phyloP scores from a whole-genome alignment of 1,284 basidiomycete species.

The Naganishia liquefaciens region DNA sequence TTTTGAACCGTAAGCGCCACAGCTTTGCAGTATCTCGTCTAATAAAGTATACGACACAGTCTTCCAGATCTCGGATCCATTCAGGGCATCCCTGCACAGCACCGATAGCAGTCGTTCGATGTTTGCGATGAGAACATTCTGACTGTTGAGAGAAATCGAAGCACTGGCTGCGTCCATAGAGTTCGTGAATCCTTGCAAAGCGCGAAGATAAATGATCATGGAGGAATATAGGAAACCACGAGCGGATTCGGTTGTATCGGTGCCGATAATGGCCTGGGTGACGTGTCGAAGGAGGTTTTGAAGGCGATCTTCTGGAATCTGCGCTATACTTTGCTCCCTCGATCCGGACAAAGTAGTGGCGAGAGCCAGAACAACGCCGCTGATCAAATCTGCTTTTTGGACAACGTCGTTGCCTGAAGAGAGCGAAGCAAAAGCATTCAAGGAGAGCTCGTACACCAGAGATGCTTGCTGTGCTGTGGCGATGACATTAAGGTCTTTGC shows the following conservation, averaged over 20 bases:
- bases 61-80: slow-evolving; percentile 33
- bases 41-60: slow-evolving; percentile 32
- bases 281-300: slow-evolving; percentile 25
- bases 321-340: not conserved
- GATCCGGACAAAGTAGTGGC: slow-evolving; percentile 12
- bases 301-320: slow-evolving; percentile 29
- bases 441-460: slow-evolving; percentile 28
- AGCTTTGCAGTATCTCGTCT: slow-evolving; percentile 25
- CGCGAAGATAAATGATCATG: slow-evolving; percentile 28
- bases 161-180: not conserved
- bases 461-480: slow-evolving; percentile 4
- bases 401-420: slow-evolving; percentile 12
- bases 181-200: not conserved
- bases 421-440: slow-evolving; percentile 13
- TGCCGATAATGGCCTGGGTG: slow-evolving; percentile 14
- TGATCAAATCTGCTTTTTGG: slow-evolving; percentile 21
- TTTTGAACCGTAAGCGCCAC: not conserved
- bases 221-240: slow-evolving; percentile 30
- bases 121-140: slow-evolving; percentile 21
- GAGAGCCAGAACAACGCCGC: slow-evolving; percentile 20
- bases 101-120: slow-evolving; percentile 28
- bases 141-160: slow-evolving; percentile 3
- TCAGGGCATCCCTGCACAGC: slow-evolving; percentile 31
- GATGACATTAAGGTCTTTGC: not conserved
- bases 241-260: slow-evolving; percentile 27